A percentile compares a stretch with the other conserved stretches of the same genome.
phyloP scores from a whole-genome alignment of 148 eudicot species.

The Silene latifolia region DNA sequence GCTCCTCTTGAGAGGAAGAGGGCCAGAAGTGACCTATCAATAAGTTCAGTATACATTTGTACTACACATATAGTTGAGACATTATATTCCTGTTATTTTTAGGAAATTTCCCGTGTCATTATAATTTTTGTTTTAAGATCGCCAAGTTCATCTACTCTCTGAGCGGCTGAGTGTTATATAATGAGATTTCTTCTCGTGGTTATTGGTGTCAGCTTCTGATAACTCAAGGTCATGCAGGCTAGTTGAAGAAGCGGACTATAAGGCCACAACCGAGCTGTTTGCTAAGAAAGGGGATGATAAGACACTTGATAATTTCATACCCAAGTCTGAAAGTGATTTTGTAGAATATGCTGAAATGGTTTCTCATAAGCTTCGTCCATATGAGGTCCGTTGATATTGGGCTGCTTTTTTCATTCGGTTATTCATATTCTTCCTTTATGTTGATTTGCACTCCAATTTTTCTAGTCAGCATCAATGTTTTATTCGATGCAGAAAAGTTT shows the following conservation, averaged over 20 bases:
- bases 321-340: constrained; percentile 91
- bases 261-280: constrained; percentile 72
- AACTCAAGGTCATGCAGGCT: constrained; percentile 40
- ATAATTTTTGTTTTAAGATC: background rate
- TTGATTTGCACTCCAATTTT: background rate
- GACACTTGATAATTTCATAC: constrained; percentile 78
- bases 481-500: constrained; percentile 76
- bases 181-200: background rate
- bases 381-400: constrained; percentile 50
- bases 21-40: background rate
- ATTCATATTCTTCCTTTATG: background rate
- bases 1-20: background rate
- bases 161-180: background rate
- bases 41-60: background rate
- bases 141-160: background rate
- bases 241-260: constrained; percentile 92
- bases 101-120: background rate
- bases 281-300: constrained; percentile 53
- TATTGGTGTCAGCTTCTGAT: constrained; percentile 11
- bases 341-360: constrained; percentile 80
- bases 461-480: background rate
- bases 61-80: background rate
- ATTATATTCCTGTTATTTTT: background rate
- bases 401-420: background rate
- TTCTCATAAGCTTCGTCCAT: constrained; percentile 77